Conservation (phyloP, 768 basidiomycete species). For the Lepiota venenata region DNA sequence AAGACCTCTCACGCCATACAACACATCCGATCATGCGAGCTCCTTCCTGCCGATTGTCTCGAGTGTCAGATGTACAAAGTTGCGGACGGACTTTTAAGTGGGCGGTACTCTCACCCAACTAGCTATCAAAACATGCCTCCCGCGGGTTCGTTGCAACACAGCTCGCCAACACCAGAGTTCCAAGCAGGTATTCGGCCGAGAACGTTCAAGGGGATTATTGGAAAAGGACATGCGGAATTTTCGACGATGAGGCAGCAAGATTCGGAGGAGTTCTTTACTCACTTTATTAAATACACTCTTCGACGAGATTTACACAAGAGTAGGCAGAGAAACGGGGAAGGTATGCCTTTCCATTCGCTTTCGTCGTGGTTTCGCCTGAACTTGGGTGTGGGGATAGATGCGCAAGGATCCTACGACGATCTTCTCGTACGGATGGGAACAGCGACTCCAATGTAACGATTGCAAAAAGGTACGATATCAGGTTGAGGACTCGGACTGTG, state of each 20-base stretch:
- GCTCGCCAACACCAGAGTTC: conserved; percentile 51
- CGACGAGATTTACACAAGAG: conserved; percentile 59
- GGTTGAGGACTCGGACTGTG: conserved; percentile 68
- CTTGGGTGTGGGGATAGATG: neutral
- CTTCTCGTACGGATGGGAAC: conserved; percentile 84
- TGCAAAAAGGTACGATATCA: conserved; percentile 85
- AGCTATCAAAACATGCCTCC: conserved; percentile 14
- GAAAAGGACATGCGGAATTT: conserved; percentile 92
- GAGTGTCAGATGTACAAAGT: conserved; percentile 95
- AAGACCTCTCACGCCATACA: conserved; percentile 45
- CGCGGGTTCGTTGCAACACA: conserved; percentile 17
- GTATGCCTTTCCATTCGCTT: conserved; percentile 16
- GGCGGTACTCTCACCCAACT: conserved; percentile 78
- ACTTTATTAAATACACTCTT: conserved; percentile 73
- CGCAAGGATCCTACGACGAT: conserved; percentile 65
- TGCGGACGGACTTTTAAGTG: conserved; percentile 89
- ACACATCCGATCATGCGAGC: conserved; percentile 4
- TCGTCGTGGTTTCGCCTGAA: neutral
- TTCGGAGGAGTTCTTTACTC: conserved; percentile 89
- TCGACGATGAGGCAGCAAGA: conserved; percentile 97
- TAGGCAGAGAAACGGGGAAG: conserved; percentile 32
- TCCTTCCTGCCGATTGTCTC: conserved; percentile 79
- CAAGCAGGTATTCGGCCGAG: conserved; percentile 83
- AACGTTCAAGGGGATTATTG: conserved; percentile 86
- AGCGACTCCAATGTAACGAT: conserved; percentile 75